Evolutionary conservation across 148 eudicot species (phyloP).

Genomic region (Spergularia marina): DNA sequence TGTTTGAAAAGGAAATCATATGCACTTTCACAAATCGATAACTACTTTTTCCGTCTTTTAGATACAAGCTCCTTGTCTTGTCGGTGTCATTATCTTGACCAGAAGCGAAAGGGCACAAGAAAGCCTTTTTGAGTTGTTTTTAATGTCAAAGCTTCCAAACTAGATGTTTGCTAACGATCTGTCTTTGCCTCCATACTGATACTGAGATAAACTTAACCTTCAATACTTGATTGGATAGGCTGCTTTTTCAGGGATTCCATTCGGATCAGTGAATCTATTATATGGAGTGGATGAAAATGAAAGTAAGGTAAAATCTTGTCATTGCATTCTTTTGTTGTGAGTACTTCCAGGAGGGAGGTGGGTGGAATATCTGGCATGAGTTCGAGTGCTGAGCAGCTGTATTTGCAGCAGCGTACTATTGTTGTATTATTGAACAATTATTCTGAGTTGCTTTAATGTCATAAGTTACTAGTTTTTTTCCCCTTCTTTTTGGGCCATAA

Average conservation of each 20-base stretch:
- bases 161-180: background rate
- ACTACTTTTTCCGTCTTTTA: too few species aligned
- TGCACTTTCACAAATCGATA: background rate
- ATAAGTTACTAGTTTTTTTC: slow-evolving; percentile 3
- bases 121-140: background rate
- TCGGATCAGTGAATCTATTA: slow-evolving; percentile 87
- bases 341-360: background rate
- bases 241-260: slow-evolving; percentile 83
- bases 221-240: slow-evolving; percentile 1
- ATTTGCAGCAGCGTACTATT: background rate
- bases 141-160: background rate
- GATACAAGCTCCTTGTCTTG: too few species aligned
- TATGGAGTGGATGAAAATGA: slow-evolving; percentile 96
- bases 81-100: too few species aligned
- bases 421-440: background rate
- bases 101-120: background rate
- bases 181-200: background rate
- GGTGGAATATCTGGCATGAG: too few species aligned
- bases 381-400: slow-evolving; percentile 1
- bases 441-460: background rate
- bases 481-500: too few species aligned
- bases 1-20: background rate
- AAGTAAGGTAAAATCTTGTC: slow-evolving; percentile 66
- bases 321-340: background rate
- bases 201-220: background rate